Conservation (phyloP, 202 grass and related monocot genomes). For the Miscanthus sacchariflorus region DNA sequence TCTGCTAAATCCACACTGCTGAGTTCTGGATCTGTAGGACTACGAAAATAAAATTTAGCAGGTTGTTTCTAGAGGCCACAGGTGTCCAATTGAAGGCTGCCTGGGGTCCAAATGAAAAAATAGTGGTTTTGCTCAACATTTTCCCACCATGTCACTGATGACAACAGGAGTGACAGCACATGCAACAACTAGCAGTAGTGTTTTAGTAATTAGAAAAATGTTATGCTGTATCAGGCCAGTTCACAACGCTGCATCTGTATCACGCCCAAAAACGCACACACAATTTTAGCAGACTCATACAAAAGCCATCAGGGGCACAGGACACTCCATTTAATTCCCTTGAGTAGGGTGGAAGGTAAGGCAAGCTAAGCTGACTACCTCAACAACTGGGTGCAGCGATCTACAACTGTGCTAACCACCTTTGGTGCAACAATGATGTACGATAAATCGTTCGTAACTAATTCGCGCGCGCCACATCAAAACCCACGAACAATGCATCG, state of each 20-base stretch:
- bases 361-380: slow-evolving; percentile 2
- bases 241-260: too few relatives aligned
- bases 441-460: neutral
- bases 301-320: neutral
- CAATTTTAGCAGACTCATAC: neutral
- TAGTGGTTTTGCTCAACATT: neutral
- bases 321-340: neutral
- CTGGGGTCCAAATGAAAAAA: neutral
- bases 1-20: neutral
- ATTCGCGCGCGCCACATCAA: neutral
- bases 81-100: neutral
- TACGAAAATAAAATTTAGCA: neutral
- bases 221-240: too few relatives aligned
- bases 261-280: neutral
- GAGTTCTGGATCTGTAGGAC: neutral
- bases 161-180: neutral
- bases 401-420: slow-evolving; percentile 7
- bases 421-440: neutral
- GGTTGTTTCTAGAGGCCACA: neutral
- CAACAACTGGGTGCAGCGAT: slow-evolving; percentile 27
- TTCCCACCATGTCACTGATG: neutral
- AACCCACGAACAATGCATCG: neutral
- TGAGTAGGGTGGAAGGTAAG: slow-evolving; percentile 29
- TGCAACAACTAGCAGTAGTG: neutral
- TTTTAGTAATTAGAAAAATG: neutral